These are phyloP conservation scores for Arthrocladium fulminans DNA, from an alignment of 2,329 filamentous ascomycete genomes.

Conservation along the genomic window DNA sequence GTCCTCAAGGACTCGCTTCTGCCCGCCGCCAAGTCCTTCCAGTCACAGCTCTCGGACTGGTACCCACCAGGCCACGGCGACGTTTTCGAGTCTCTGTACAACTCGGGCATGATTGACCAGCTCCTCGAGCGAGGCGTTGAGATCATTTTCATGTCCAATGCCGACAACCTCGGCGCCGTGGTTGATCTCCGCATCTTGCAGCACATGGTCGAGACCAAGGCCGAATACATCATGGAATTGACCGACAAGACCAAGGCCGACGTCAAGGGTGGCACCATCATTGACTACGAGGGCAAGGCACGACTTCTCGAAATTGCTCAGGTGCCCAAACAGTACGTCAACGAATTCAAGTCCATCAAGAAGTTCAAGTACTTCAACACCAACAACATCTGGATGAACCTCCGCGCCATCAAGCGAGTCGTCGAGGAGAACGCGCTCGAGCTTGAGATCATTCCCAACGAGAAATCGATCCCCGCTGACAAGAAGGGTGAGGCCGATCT, in stretches of 20 bases:
- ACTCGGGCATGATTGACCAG: slow-evolving; percentile 95
- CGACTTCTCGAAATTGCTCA: slow-evolving; percentile 97
- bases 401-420: slow-evolving; percentile 94
- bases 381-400: slow-evolving; percentile 99
- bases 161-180: slow-evolving; percentile 95
- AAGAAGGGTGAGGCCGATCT: slow-evolving; percentile 99
- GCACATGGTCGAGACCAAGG: slow-evolving; percentile 96
- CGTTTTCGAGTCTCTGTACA: slow-evolving; percentile 99
- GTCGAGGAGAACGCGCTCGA: slow-evolving; percentile 97
- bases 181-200: slow-evolving; percentile 96
- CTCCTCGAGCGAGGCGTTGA: slow-evolving; percentile 91
- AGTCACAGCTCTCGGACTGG: slow-evolving; percentile 90
- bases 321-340: slow-evolving; percentile 98
- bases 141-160: slow-evolving; percentile 97
- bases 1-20: slow-evolving; percentile 97
- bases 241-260: slow-evolving; percentile 99
- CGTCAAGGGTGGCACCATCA: slow-evolving; percentile 99
- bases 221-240: slow-evolving; percentile 99
- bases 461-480: slow-evolving; percentile 95
- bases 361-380: slow-evolving; percentile 99
- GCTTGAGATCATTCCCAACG: slow-evolving; percentile 99
- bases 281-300: slow-evolving; percentile 95
- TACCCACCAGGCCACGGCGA: slow-evolving; percentile 98
- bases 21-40: slow-evolving; percentile 79
- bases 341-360: slow-evolving; percentile 99